Conservation (phyloP, 257 asterid species). For the Galeopsis tetrahit region DNA sequence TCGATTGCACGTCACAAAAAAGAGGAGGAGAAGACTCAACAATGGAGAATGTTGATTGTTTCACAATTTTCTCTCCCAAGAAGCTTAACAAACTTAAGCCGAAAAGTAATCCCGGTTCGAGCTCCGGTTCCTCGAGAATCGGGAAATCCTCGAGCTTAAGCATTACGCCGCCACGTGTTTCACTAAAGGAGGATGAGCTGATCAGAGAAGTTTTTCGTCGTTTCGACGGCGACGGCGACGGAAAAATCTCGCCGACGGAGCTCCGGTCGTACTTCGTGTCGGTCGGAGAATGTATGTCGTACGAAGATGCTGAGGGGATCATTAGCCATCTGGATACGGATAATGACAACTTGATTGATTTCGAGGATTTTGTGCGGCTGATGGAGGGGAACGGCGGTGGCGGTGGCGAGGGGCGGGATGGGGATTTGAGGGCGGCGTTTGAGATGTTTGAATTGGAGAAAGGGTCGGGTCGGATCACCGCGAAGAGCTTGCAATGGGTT, state of each 20-base stretch:
- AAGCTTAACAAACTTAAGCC: conserved; percentile 27
- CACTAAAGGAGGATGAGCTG: conserved; percentile 46
- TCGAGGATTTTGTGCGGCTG: conserved; percentile 48
- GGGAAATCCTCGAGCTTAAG: conserved; percentile 31
- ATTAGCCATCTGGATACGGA: conserved; percentile 47
- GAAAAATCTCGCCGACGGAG: conserved; percentile 54
- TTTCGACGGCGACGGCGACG: conserved; percentile 59
- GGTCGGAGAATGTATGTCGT: conserved; percentile 58
- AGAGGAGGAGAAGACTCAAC: too few relatives aligned
- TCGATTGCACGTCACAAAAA: too few relatives aligned
- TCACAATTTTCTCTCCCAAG: conserved; percentile 30
- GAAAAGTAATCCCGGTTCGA: conserved; percentile 16
- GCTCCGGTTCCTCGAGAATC: conserved; percentile 21
- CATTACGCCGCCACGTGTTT: conserved; percentile 5
- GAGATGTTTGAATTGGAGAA: conserved; percentile 53
- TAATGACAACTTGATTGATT: conserved; percentile 49
- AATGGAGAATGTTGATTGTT: conserved; percentile 3
- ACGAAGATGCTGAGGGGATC: conserved; percentile 54
- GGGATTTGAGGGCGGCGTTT: conserved; percentile 62
- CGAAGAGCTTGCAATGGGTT: conserved; percentile 63
- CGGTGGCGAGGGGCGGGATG: conserved; percentile 21
- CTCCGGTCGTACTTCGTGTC: conserved; percentile 53
- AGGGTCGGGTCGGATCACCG: conserved; percentile 66
- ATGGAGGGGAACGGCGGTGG: conserved; percentile 38
- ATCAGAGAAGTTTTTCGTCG: conserved; percentile 54